Evolutionary conservation across 1,139 yeast genomes (phyloP).

Genomic region (Geotrichum carabidarum): DNA sequence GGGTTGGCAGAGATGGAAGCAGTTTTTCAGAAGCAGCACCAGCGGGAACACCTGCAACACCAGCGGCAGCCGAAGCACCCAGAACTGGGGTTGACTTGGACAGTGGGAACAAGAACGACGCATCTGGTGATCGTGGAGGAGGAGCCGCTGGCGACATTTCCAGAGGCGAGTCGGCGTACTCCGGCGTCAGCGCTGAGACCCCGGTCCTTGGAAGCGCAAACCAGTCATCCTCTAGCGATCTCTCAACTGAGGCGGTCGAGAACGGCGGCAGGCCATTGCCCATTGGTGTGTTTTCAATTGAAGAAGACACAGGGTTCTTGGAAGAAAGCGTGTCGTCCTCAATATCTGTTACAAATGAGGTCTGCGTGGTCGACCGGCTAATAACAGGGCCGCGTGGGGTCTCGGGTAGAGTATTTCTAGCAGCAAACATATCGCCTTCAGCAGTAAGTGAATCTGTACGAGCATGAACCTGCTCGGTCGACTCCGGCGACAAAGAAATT

Average conservation of each 20-base stretch:
- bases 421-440: too few species aligned
- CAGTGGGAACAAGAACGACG: constrained; percentile 8
- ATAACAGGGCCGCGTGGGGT: too few species aligned
- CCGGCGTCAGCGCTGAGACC: not conserved
- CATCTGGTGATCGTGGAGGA: constrained; percentile 11
- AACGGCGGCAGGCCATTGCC: not conserved
- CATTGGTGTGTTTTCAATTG: not conserved
- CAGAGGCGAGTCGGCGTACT: not conserved
- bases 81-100: not conserved
- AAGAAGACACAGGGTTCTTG: not conserved
- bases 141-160: not conserved
- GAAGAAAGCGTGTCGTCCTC: too few species aligned
- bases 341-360: too few species aligned
- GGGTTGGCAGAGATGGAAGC: not conserved
- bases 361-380: too few species aligned
- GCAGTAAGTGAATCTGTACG: too few species aligned
- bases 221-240: constrained; percentile 12
- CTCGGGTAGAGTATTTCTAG: too few species aligned
- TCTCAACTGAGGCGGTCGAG: not conserved
- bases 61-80: not conserved
- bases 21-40: not conserved
- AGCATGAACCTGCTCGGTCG: too few species aligned
- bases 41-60: not conserved
- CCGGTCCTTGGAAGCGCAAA: constrained; percentile 5
- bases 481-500: too few species aligned